Evolutionary conservation across 805 yeast species (phyloP), one percentile per base, ranked within the genome.

Genomic region (Ogataea allantospora): DNA sequence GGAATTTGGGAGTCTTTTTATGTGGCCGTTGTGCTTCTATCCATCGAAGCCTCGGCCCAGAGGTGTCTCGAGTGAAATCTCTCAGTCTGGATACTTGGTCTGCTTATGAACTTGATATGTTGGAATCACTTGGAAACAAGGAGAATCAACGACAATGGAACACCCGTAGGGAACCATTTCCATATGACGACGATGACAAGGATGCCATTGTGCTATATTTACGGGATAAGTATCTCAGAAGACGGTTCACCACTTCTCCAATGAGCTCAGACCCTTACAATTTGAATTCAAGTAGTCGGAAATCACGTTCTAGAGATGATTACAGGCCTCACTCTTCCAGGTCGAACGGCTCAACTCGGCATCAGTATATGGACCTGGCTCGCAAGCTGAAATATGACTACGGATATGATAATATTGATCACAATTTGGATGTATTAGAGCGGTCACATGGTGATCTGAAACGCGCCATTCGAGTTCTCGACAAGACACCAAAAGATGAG

Each of bases 11-110:
- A 18, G 63, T 85, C 4, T 79, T 87, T 42, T 65, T 87, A 12
- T 87, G 95, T 65, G 93, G 93, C 11, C 67, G 93, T 47, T 87
- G 95, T 70, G 91, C 95, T 7, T 77, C 86, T 3, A 70, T 80
- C 22, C 95, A 87, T 60, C 68, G 87, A 43, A 73, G 74, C 39
- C 66, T 85, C 28, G 85, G 88, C 0, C 50, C 68, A 2, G 78
- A 77, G 27, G 60, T 80, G 9, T 80, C 89, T 5, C 63, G 67
- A 34, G 86, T 85, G 6, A 84, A 83, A 52, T 81, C 89, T 0
- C 64, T 87, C 37, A 78, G 88, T 5, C 66, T 83, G 55, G 95
- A 87, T 49, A 61, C 66, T 3, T 87, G 95, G 95, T 48, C 69
- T 1, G 57, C 57, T 5, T 66, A 66, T 6, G 87, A 87, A 53